phyloP scores from a whole-genome alignment of 2,329 filamentous ascomycete species.

The Annulohypoxylon truncatum region DNA sequence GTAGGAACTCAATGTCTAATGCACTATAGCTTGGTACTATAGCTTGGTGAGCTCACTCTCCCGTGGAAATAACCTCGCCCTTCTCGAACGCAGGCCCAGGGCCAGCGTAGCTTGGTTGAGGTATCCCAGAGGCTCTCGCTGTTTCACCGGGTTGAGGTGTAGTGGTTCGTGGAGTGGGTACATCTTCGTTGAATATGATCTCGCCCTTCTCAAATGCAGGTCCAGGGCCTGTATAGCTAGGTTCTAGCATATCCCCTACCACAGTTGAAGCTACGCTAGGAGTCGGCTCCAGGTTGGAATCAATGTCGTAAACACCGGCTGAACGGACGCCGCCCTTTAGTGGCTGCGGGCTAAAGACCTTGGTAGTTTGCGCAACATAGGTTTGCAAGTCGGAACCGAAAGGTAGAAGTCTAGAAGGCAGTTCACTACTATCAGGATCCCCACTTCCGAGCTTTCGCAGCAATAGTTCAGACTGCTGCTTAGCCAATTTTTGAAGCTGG shows the following conservation, averaged over 20 bases:
- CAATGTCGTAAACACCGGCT: slow-evolving; percentile 43
- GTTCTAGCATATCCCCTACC: slow-evolving; percentile 48
- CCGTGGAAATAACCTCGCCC: slow-evolving; percentile 55
- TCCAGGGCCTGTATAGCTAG: slow-evolving; percentile 61
- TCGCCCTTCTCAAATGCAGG: slow-evolving; percentile 65
- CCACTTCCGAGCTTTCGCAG: slow-evolving; percentile 61
- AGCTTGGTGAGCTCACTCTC: slow-evolving; percentile 52
- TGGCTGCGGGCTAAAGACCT: slow-evolving; percentile 57
- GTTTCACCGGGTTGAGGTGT: slow-evolving; percentile 29
- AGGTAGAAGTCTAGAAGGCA: slow-evolving; percentile 63
- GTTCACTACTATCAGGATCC: slow-evolving; percentile 53
- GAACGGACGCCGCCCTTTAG: slow-evolving; percentile 55
- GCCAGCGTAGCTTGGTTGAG: slow-evolving; percentile 61
- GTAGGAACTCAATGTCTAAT: not conserved
- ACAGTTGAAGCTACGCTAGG: slow-evolving; percentile 14
- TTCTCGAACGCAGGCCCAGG: slow-evolving; percentile 64
- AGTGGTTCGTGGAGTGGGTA: slow-evolving; percentile 52
- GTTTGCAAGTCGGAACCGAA: slow-evolving; percentile 65
- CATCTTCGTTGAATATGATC: slow-evolving; percentile 52
- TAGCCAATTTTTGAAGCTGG: slow-evolving; percentile 76
- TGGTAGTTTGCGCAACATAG: slow-evolving; percentile 56
- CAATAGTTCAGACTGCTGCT: slow-evolving; percentile 72
- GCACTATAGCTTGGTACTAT: slow-evolving; percentile 38
- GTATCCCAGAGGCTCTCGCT: slow-evolving; percentile 47
- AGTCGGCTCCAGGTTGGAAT: slow-evolving; percentile 39